phyloP scores from a whole-genome alignment of 805 yeast genomes.

The Cyberlindnera petersonii region DNA sequence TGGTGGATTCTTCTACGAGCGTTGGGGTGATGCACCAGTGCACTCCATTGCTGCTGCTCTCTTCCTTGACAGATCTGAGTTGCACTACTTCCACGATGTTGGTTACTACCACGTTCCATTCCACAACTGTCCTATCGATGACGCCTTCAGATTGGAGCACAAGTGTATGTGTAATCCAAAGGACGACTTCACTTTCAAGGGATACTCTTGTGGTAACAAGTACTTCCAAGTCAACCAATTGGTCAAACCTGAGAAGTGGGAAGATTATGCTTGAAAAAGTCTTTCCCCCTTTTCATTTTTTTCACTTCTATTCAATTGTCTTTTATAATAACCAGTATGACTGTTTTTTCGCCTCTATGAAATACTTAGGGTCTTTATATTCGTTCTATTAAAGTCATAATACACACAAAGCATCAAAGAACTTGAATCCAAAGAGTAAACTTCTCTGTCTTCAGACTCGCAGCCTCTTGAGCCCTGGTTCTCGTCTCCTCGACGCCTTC shows the following conservation, averaged over 20 bases:
- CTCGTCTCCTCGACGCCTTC: slow-evolving; percentile 25
- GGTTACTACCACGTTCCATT: slow-evolving; percentile 80
- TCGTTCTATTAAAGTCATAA: not conserved
- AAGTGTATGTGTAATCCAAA: slow-evolving; percentile 74
- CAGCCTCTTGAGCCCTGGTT: slow-evolving; percentile 13
- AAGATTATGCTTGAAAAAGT: slow-evolving; percentile 35
- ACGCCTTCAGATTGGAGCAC: slow-evolving; percentile 51
- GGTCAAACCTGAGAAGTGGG: slow-evolving; percentile 69
- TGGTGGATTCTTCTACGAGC: slow-evolving; percentile 82
- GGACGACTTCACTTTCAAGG: slow-evolving; percentile 74
- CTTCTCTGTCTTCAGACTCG: slow-evolving; percentile 27
- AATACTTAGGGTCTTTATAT: too few species aligned
- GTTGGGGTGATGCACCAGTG: slow-evolving; percentile 94
- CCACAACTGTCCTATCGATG: slow-evolving; percentile 73
- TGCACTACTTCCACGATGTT: slow-evolving; percentile 71
- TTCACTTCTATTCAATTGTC: too few species aligned
- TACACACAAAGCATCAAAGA: slow-evolving; percentile 5
- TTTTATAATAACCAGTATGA: too few species aligned
- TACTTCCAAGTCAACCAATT: slow-evolving; percentile 52
- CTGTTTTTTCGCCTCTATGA: not conserved
- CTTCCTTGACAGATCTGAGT: slow-evolving; percentile 50
- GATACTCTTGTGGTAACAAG: slow-evolving; percentile 69
- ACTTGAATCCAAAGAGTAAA: slow-evolving; percentile 40
- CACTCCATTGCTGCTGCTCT: slow-evolving; percentile 74
- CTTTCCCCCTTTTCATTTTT: not conserved